Evolutionary conservation across 1,284 basidiomycete genomes (phyloP).

Genomic region (Tilletia walkeri): DNA sequence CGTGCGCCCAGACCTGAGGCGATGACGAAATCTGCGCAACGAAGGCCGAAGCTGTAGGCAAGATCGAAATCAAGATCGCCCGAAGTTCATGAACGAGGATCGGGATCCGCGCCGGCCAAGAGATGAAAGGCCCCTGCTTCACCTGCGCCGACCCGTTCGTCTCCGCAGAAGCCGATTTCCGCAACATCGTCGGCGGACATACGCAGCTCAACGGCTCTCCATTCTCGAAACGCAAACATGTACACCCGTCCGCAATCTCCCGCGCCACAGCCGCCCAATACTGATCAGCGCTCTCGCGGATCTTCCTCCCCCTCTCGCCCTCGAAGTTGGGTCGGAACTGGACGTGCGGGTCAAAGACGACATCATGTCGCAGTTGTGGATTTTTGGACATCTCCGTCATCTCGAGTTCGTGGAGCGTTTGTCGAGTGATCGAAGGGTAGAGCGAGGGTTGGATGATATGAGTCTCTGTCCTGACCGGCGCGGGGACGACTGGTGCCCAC

Average conservation of each 20-base stretch:
- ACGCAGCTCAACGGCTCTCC: conserved; percentile 53
- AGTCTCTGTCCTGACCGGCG: not conserved
- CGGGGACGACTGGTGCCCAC: too few species aligned
- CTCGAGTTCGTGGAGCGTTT: conserved; percentile 80
- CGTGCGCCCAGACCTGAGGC: not conserved
- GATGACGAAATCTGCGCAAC: conserved; percentile 24
- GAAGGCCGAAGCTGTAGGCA: conserved; percentile 59
- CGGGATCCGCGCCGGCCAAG: conserved; percentile 68
- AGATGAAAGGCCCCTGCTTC: conserved; percentile 54
- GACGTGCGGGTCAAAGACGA: conserved; percentile 68
- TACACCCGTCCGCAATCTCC: conserved; percentile 78
- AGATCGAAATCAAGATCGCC: conserved; percentile 77
- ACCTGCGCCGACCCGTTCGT: not conserved
- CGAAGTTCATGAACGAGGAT: conserved; percentile 74
- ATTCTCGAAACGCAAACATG: conserved; percentile 71
- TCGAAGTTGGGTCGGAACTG: conserved; percentile 58
- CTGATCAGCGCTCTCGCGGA: conserved; percentile 71
- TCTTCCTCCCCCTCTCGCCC: conserved; percentile 64
- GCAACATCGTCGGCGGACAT: conserved; percentile 24
- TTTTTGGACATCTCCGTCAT: conserved; percentile 80
- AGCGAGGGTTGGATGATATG: conserved; percentile 60
- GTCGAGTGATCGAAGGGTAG: conserved; percentile 75
- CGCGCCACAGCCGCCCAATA: conserved; percentile 80
- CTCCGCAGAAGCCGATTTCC: not conserved
- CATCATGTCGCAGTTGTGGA: conserved; percentile 85